A percentile compares a stretch with the other conserved stretches of the same genome.
These are phyloP conservation scores for Eleusine indica DNA, from an alignment of 176 grass and related monocot genomes.

Conservation along the genomic window DNA sequence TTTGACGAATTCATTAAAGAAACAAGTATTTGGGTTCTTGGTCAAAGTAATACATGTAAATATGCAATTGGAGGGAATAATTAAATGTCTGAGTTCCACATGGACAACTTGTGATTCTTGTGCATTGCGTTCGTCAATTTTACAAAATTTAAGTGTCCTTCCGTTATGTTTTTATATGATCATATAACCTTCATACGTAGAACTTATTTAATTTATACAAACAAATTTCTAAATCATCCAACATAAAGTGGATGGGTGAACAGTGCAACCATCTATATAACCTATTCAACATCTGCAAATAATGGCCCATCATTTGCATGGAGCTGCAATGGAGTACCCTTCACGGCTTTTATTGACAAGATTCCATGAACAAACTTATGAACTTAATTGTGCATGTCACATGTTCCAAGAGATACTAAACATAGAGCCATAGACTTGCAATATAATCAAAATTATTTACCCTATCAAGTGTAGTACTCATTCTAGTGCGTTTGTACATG, in stretches of 20 bases:
- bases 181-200: not conserved
- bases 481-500: slow-evolving; percentile 19
- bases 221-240: not conserved
- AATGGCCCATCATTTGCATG: slow-evolving; percentile 34
- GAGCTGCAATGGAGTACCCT: slow-evolving; percentile 38
- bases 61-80: slow-evolving; percentile 4
- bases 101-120: not conserved
- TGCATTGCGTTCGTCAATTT: not conserved
- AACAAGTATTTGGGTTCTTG: slow-evolving; percentile 33
- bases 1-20: not conserved
- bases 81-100: not conserved
- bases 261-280: not conserved
- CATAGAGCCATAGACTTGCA: slow-evolving; percentile 25
- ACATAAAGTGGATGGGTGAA: not conserved
- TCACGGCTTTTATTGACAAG: slow-evolving; percentile 8
- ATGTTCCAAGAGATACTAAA: slow-evolving; percentile 50
- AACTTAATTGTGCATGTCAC: slow-evolving; percentile 16
- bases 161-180: no score
- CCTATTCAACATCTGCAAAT: slow-evolving; percentile 21
- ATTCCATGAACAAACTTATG: not conserved
- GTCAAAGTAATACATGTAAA: slow-evolving; percentile 29
- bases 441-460: slow-evolving; percentile 15
- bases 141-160: not conserved
- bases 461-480: slow-evolving; percentile 16
- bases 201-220: not conserved